phyloP scores from a whole-genome alignment of 495 filamentous ascomycete species.

The Tuber brumale region DNA sequence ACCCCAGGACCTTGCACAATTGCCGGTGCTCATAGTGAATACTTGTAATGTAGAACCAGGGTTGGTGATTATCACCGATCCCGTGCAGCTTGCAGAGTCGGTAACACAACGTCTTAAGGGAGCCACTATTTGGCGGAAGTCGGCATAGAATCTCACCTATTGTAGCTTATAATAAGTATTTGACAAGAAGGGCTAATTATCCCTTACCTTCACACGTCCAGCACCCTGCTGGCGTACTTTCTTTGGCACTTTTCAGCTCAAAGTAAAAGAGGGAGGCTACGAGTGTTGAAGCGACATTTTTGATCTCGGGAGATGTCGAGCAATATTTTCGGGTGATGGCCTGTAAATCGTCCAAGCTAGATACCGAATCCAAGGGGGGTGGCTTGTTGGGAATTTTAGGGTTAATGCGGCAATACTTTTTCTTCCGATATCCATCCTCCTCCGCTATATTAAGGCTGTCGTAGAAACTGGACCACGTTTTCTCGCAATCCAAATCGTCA shows the following conservation, averaged over 20 bases:
- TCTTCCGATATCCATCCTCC: slow-evolving; percentile 17
- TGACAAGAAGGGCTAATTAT: neutral
- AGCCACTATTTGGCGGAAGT: neutral
- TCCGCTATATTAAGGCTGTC: slow-evolving; percentile 23
- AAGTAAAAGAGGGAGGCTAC: slow-evolving; percentile 41
- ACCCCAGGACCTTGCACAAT: neutral
- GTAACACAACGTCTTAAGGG: neutral
- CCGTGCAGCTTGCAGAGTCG: neutral
- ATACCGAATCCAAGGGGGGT: slow-evolving; percentile 40
- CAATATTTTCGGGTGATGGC: slow-evolving; percentile 24
- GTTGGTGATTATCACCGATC: neutral
- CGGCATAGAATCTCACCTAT: neutral
- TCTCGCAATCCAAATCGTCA: slow-evolving; percentile 27
- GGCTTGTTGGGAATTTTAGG: slow-evolving; percentile 32
- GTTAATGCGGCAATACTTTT: slow-evolving; percentile 34
- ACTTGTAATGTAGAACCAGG: neutral
- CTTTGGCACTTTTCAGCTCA: slow-evolving; percentile 13
- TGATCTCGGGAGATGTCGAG: slow-evolving; percentile 13
- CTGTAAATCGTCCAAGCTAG: slow-evolving; percentile 18
- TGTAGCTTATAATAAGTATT: neutral
- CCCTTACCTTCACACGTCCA: neutral
- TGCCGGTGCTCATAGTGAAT: neutral
- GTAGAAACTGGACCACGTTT: slow-evolving; percentile 26
- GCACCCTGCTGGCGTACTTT: neutral
- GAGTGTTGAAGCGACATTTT: slow-evolving; percentile 33